A percentile compares a stretch with the other conserved stretches of the same genome.
phyloP scores from a whole-genome alignment of 2,329 filamentous ascomycete genomes.

The Bipolaris cookei region DNA sequence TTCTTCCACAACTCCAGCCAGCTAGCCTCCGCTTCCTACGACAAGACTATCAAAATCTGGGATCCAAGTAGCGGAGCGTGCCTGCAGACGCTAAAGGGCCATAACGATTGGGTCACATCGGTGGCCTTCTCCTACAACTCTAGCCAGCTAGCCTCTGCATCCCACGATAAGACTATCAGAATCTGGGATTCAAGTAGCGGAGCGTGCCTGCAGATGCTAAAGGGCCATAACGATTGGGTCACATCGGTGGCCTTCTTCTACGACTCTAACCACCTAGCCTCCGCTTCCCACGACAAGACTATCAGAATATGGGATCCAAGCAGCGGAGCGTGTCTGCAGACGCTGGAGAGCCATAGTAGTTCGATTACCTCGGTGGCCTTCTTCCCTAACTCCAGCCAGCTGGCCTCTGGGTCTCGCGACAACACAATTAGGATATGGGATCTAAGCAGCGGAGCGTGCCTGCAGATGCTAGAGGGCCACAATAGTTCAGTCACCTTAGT shows the following conservation, averaged over 20 bases:
- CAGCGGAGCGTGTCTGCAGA: constrained; percentile 23
- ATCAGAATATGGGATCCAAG: no score
- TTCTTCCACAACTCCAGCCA: constrained; percentile 16
- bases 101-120: background rate
- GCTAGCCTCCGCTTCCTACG: background rate
- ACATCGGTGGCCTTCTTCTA: background rate
- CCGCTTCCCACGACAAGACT: no score
- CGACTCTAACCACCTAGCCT: no score
- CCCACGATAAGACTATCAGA: no score
- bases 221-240: background rate
- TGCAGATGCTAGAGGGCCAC: background rate
- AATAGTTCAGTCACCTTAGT: background rate
- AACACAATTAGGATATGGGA: constrained; percentile 2
- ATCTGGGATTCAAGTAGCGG: background rate
- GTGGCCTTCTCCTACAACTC: background rate
- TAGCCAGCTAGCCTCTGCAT: background rate
- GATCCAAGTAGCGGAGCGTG: background rate
- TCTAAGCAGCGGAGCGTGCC: background rate
- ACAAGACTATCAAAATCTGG: constrained; percentile 8
- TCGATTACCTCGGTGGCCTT: background rate
- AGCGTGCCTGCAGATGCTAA: background rate
- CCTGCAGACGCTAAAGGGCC: background rate
- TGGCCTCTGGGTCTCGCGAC: background rate
- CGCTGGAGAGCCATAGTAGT: no score
- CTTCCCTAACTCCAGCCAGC: constrained; percentile 13